Evolutionary conservation across 2,329 filamentous ascomycete genomes (phyloP), one percentile per base, ranked within the genome.

Genomic region (Calonectria henricotiae): DNA sequence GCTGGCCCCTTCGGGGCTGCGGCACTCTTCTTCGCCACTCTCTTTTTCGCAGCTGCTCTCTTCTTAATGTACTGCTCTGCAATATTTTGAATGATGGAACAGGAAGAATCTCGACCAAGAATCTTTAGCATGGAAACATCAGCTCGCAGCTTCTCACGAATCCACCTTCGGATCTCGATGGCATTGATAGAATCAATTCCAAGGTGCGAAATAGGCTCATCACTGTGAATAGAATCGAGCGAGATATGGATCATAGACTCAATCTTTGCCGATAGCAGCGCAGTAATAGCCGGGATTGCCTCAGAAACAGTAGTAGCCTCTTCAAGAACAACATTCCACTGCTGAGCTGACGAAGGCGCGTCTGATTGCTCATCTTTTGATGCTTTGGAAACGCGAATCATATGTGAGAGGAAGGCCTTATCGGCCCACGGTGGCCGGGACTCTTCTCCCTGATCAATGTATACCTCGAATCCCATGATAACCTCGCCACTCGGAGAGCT

Each of bases 121-220:
- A 58, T 58, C 51, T 58, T 37, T 3, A 58, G 35, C 32, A 58
- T 39, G 13, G 51, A 39, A 39, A 58, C 20, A 58, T 58, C 51
- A 1, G 20, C 51, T 5, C n/a, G 25, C 1, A 58, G 3, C 32
- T 23, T 58, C 32, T 58, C 35, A 11, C 30, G 32, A 25, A 58
- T 4, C 51, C 51, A 58, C 9, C 9, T 37, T 15, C 51, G 51
- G 11, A 58, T 58, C 35, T 58, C 51, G 8, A 58, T 39, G 4
- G 51, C 51, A 8, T 37, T 58, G 32, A 58, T 37, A 3, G 51
- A 58, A 5, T 58, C 51, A 12, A 58, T 39, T 37, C 51, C 51
- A 3, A 58, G n/a, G 11, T 58, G 4, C 3, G 35, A 37, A 4
- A 58, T 12, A 12, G 51, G 51, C 20, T 23, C 32, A 37, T 23